Base-by-base conservation (phyloP, 371 early-diverging fungal genomes). In the Mucor saturninus region DNA sequence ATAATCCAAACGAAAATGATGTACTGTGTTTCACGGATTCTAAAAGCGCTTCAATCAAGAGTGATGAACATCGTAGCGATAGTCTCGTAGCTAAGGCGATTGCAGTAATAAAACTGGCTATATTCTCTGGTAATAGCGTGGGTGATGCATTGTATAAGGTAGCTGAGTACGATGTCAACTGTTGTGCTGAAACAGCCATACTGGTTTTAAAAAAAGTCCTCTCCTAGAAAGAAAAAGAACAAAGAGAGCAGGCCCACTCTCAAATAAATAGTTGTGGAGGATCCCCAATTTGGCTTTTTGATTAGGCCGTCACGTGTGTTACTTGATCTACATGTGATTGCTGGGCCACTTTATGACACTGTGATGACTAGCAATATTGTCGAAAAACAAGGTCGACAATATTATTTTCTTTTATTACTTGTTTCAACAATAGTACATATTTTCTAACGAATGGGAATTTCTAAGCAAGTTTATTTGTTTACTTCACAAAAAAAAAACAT, bases 21-120 rank as follows among this genome's bases (percentile, higher is more conserved):
- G 88, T 86, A 45, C 87, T 80, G 54, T 84, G 83, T 64, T 86
- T 86, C 15, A 81, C 79, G 42, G 84, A 77, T 61, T 88, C 88
- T 38, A 88, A 75, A 5, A 88, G 64, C 13, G 81, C 83, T 71
- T 88, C 77, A 43, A 72, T 58, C 28, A 81, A 57, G 4, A 80
- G 61, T 5, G 80, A 70, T 1, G 75, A 74, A 38, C 79, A 80
- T 56, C 78, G 56, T 28, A 82, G 60, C 2, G 77, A 79, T 10
- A 83, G 57, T 28, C 80, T 71, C 45, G 82, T 67, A 13, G 84
- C 79, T 28, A 77, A 53, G 6, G 83, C 71, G 9, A 75, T 74
- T 1, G 74, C 68, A 21, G 80, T 75, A 21, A 79, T 72, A 48
- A 73, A 59, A 54, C 43, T 71, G 39, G 82, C 83, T 13, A 83